Conservation (phyloP, 306 rosid genomes). For the Cicer judaicum region DNA sequence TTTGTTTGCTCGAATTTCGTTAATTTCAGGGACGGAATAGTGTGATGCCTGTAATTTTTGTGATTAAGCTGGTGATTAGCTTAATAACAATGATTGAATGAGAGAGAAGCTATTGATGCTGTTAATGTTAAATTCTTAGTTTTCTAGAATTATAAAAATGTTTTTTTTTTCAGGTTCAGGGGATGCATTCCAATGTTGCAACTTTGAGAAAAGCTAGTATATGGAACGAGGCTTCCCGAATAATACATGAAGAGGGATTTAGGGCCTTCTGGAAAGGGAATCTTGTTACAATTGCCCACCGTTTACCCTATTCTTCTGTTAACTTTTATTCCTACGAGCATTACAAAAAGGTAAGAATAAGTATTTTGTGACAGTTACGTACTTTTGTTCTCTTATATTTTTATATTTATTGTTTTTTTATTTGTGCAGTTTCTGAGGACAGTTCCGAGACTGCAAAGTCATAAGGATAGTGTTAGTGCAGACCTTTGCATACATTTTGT, state of each 20-base stretch:
- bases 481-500: conserved; percentile 73
- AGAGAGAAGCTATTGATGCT: not conserved
- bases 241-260: conserved; percentile 86
- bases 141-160: not conserved
- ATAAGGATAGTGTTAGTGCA: conserved; percentile 58
- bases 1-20: not conserved
- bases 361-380: conserved; percentile 2
- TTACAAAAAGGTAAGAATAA: conserved; percentile 84
- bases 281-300: conserved; percentile 93
- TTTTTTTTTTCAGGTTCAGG: conserved; percentile 75
- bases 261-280: conserved; percentile 99
- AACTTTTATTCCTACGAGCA: conserved; percentile 92
- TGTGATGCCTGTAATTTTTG: not conserved
- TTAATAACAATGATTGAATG: not conserved
- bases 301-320: conserved; percentile 91
- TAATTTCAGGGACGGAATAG: not conserved
- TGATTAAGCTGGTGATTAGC: not conserved
- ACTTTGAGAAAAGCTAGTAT: conserved; percentile 76
- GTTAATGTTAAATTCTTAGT: conserved; percentile 2
- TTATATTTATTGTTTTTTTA: conserved; percentile 11
- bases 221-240: conserved; percentile 95
- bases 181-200: conserved; percentile 91
- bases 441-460: conserved; percentile 62
- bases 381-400: conserved; percentile 6
- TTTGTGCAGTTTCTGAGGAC: conserved; percentile 61